A percentile compares a stretch with the other conserved stretches of the same genome.
Evolutionary conservation across 139 green algal species (phyloP).

Genomic region (Asterochloris sp.): DNA sequence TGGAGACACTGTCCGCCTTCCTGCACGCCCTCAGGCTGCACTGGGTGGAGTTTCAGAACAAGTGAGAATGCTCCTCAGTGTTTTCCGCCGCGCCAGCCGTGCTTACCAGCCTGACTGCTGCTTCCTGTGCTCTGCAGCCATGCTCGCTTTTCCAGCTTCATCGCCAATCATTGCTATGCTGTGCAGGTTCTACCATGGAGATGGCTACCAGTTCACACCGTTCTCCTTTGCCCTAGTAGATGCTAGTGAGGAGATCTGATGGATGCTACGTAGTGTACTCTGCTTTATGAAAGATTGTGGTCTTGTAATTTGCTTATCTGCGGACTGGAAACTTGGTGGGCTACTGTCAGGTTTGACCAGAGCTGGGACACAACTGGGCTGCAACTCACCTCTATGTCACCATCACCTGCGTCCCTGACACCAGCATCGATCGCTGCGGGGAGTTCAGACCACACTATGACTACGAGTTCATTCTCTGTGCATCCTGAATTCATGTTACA

Average conservation of each 20-base stretch:
- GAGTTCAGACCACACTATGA: too few species aligned
- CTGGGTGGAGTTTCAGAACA: slow-evolving; percentile 95
- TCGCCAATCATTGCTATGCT: slow-evolving; percentile 27
- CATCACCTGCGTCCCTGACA: too few species aligned
- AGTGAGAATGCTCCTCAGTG: slow-evolving; percentile 51
- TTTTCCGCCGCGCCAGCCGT: background rate
- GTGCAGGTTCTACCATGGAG: slow-evolving; percentile 64
- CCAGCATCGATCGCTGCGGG: too few species aligned
- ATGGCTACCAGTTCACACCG: slow-evolving; percentile 88
- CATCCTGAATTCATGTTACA: too few species aligned
- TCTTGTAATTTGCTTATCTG: too few species aligned
- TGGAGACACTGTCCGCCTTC: slow-evolving; percentile 97
- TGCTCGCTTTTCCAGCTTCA: background rate
- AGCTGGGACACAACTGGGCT: too few species aligned
- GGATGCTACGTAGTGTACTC: background rate
- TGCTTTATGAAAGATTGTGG: too few species aligned
- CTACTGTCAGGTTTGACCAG: too few species aligned
- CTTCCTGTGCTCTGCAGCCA: background rate
- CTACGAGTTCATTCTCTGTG: too few species aligned
- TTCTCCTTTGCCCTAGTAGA: slow-evolving; percentile 71
- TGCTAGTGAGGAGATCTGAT: slow-evolving; percentile 35
- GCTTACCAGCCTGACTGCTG: background rate
- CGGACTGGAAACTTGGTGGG: too few species aligned
- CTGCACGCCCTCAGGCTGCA: slow-evolving; percentile 97
- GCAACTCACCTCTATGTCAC: too few species aligned